Evolutionary conservation across 805 yeast genomes (phyloP).

Genomic region (Komagataella populi): DNA sequence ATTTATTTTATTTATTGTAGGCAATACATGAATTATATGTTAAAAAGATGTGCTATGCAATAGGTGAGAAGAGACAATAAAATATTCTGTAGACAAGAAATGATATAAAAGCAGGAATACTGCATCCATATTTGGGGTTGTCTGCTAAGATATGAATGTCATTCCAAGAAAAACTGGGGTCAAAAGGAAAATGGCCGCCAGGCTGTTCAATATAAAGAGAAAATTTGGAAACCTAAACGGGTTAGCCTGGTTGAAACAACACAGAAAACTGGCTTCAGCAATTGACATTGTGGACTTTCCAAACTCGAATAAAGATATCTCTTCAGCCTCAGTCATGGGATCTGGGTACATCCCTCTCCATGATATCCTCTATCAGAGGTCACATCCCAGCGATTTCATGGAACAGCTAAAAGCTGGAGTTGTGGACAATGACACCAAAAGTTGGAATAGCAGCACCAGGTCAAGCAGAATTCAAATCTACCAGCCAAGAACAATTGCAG

Average conservation of each 20-base stretch:
- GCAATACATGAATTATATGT: background rate
- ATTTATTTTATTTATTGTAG: background rate
- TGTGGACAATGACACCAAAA: background rate
- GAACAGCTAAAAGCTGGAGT: background rate
- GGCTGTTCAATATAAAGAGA: background rate
- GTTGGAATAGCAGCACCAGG: background rate
- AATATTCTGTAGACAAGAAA: background rate
- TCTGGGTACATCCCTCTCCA: background rate
- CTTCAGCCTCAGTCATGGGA: background rate
- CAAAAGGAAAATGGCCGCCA: background rate
- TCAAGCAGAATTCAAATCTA: background rate
- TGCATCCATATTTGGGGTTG: background rate
- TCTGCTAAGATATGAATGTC: background rate
- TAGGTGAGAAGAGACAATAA: background rate
- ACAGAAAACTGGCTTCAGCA: background rate
- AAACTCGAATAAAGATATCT: background rate
- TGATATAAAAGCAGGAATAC: background rate
- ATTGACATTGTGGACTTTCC: background rate
- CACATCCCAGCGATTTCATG: background rate
- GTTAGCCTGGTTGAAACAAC: background rate
- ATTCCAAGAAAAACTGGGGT: background rate
- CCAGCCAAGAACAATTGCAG: background rate
- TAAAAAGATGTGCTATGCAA: background rate
- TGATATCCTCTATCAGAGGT: background rate
- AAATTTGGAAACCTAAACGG: background rate